Evolutionary conservation across 768 basidiomycete species (phyloP), one percentile per base, ranked within the genome.

Genomic region (Leucocoprinus leucothites): DNA sequence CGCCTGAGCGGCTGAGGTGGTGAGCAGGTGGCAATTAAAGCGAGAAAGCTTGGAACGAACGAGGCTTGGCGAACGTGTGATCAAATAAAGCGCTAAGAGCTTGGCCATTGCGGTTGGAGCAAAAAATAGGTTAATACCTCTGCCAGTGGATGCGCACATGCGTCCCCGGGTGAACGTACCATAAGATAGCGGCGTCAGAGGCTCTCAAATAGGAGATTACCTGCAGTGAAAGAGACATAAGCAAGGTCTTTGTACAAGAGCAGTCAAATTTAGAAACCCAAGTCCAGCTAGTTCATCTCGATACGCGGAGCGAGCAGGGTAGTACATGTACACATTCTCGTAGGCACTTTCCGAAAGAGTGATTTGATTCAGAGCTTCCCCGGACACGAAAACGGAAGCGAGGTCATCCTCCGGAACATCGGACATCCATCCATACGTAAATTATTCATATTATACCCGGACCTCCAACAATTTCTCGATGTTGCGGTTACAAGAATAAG

Each of bases 11-110:
- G n/a, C n/a, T n/a, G n/a, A n/a, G n/a, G 31, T 31, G 31, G 31
- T 11, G 31, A 31, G 31, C 5, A 31, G 31, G 11, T 31, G n/a
- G n/a, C n/a, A n/a, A n/a, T n/a, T n/a, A n/a, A n/a, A 19, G 21
- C 24, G 2, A 18, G 31, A 24, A 36, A 24, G 9, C 16, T 14
- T n/a, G 8, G 7, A 21, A 46, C 52, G 44, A 53, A 53, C 34
- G 44, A 46, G 52, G 9, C 9, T 26, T 53, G 16, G 44, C 44
- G 44, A 53, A 46, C 52, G 52, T 53, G 52, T 46, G 52, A 45
- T 53, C 28, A 19, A 21, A 38, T 11, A 13, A 14, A 25, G 48
- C 36, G 35, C 48, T 50, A n/a, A 6, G 21, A 44, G 48, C 13
- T 50, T 36, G 35, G 19, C 21, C 7, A 13, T 22, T 50, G 35